Evolutionary conservation across 805 yeast species (phyloP).

Genomic region (Teunomyces atbi): DNA sequence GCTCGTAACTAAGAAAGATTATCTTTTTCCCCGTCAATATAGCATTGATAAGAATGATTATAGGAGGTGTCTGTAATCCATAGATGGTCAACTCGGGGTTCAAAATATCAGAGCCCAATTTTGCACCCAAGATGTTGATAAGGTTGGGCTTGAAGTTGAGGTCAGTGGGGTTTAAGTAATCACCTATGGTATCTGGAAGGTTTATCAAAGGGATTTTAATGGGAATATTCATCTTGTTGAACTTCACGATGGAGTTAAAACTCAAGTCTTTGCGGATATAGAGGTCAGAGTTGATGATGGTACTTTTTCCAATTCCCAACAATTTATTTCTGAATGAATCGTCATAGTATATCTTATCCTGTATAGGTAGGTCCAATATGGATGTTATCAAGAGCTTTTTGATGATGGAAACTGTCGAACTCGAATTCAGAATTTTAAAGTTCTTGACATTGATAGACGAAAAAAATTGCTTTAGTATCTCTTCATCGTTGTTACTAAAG

Average conservation of each 20-base stretch:
- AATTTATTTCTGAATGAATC: conserved; percentile 36
- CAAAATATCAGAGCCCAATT: conserved; percentile 30
- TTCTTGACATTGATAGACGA: conserved; percentile 31
- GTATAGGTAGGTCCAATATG: conserved; percentile 41
- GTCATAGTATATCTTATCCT: conserved; percentile 40
- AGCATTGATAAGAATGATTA: conserved; percentile 35
- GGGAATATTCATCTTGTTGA: conserved; percentile 44
- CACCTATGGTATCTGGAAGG: conserved; percentile 44
- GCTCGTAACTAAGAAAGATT: conserved; percentile 38
- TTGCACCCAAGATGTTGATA: conserved; percentile 33
- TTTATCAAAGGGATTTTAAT: conserved; percentile 41
- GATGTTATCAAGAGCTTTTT: conserved; percentile 42
- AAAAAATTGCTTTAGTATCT: conserved; percentile 27
- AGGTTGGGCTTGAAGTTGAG: conserved; percentile 39
- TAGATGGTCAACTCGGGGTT: conserved; percentile 51
- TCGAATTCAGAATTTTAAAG: conserved; percentile 18
- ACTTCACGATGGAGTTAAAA: conserved; percentile 38
- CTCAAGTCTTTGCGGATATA: conserved; percentile 45
- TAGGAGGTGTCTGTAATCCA: conserved; percentile 53
- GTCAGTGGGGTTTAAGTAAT: conserved; percentile 45
- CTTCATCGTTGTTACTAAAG: conserved; percentile 25
- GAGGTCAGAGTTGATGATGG: conserved; percentile 26
- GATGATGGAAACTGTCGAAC: conserved; percentile 23
- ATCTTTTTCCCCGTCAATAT: conserved; percentile 39
- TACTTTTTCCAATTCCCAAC: conserved; percentile 27